Percentiles rank a stretch among this genome's conserved stretches.
Conservation (phyloP, 2,329 filamentous ascomycete species). For the Penicillium rolfsii region DNA sequence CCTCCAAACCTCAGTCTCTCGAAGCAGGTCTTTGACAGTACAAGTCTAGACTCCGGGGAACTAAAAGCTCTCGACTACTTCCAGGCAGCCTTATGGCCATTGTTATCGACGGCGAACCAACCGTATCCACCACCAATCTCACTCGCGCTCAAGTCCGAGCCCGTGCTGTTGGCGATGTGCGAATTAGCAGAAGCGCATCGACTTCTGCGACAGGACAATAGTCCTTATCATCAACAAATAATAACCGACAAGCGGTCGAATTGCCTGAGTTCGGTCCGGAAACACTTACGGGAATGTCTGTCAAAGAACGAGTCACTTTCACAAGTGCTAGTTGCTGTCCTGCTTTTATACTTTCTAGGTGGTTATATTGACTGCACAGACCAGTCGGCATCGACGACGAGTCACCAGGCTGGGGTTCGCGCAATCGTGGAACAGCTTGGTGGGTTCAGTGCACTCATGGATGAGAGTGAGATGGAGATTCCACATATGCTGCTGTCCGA, state of each 20-base stretch:
- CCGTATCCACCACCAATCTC: background rate
- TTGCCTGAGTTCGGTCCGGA: background rate
- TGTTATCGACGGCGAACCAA: slow-evolving; percentile 7
- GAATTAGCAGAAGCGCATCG: background rate
- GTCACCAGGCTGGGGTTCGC: background rate
- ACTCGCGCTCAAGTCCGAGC: background rate
- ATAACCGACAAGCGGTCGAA: background rate
- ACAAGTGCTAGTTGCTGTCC: background rate
- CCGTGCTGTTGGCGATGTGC: background rate
- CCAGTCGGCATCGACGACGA: background rate
- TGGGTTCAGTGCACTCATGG: background rate
- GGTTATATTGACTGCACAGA: background rate
- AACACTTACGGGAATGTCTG: background rate
- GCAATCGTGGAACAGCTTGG: background rate
- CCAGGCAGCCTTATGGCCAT: slow-evolving; percentile 20
- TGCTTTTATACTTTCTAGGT: background rate
- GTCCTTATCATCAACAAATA: background rate
- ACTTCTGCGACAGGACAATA: background rate
- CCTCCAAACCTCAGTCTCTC: background rate
- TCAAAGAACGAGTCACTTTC: slow-evolving; percentile 2
- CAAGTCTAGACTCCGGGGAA: slow-evolving; percentile 8
- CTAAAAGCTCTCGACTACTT: slow-evolving; percentile 23
- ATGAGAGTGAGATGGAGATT: background rate
- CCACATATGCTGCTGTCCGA: background rate
- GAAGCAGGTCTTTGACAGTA: slow-evolving; percentile 5